Base-by-base conservation (phyloP, 805 yeast species). In the Hanseniaspora lachancei region DNA sequence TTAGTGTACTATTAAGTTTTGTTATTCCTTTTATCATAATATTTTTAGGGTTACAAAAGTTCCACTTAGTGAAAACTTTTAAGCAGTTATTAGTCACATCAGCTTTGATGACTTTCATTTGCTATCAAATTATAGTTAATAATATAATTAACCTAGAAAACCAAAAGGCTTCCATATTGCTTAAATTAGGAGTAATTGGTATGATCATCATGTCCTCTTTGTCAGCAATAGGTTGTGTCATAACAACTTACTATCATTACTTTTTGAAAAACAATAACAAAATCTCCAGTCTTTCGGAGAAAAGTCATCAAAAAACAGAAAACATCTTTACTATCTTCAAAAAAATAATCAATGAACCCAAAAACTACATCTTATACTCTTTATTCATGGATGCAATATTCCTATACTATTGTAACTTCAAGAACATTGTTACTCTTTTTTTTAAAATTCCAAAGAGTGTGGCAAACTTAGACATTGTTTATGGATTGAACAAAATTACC, bases 181-280 rank as follows among this genome's bases (percentile, higher is more conserved):
- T 52, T 1, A 52, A 52, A 38, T 23, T 52, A 9, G 55, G 44
- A 7, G 23, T 52, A 7, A 18, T 52, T 10, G 55, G 55, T 13
- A 35, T 52, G n/a, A 20, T 52, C 9, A 44, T 52, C 13, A 52
- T 52, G 55, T 52, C 55, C 7, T 44, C 46, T 10, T 44, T 52
- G 13, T 52, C 55, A 10, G 49, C 55, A 34, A 52, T 44, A n/a
- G 55, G 55, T 52, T 52, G 55, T 52, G 49, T 52, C 2, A 32
- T 44, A 18, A 52, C 55, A 10, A 43, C 55, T 13, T 52, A 52
- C 29, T 44, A 52, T 27, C 55, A 44, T 15, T 52, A 52, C 18
- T 43, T 52, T 20, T 20, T 52, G 10, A 36, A 52, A 35, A 38
- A 52, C 29, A 39, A 52, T 9, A 9, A 18, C n/a, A 41, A 44